A percentile compares a stretch with the other conserved stretches of the same genome.
phyloP scores from a whole-genome alignment of 257 asterid species.

The Paraleonurus japonicus region DNA sequence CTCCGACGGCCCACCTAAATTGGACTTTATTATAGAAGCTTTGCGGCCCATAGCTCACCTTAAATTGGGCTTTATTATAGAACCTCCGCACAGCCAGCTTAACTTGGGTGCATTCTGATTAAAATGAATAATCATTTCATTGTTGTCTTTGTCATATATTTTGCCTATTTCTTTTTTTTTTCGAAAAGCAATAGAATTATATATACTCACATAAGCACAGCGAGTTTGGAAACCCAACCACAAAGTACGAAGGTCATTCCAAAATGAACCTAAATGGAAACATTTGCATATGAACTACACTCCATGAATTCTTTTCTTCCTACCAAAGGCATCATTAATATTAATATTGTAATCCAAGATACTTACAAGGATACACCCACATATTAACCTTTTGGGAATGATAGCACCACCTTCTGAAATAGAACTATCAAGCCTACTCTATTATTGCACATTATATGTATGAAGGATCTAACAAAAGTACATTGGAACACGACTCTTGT shows the following conservation, averaged over 20 bases:
- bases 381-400: conserved; percentile 8
- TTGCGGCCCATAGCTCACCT: background rate
- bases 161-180: too few species aligned
- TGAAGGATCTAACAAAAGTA: background rate
- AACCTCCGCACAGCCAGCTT: background rate
- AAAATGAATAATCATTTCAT: background rate
- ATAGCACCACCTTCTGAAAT: background rate
- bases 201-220: too few species aligned
- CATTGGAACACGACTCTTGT: background rate
- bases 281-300: background rate
- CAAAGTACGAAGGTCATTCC: too few species aligned
- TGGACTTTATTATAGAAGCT: background rate
- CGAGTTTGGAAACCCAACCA: too few species aligned
- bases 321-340: background rate
- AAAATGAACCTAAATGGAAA: background rate
- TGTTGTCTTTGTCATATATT: background rate
- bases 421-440: background rate
- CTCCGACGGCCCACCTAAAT: too few species aligned
- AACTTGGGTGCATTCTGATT: background rate
- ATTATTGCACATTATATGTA: background rate
- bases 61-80: background rate
- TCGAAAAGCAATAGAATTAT: too few species aligned
- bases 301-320: conserved; percentile 13
- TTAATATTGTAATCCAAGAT: background rate
- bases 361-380: background rate